Base-by-base conservation (phyloP, 345 rosid species). In the Melaleuca alternifolia region DNA sequence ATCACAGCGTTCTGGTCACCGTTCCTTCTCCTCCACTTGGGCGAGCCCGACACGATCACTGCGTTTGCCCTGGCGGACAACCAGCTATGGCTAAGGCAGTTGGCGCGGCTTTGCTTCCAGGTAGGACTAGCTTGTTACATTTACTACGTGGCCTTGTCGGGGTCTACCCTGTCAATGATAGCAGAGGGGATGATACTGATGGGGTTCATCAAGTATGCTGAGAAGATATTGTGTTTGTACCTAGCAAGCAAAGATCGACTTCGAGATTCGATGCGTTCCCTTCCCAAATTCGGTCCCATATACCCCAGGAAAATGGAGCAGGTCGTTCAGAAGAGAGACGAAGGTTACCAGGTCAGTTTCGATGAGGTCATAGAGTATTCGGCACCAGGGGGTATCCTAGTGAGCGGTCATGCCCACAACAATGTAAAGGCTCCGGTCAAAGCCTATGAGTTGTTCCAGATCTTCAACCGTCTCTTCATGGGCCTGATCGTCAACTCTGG, bases 401-500 rank as follows among this genome's bases (percentile, higher is more conserved):
- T 8, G 46, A 18, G 13, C 16, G 11, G 26, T 15, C 46, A 6
- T 8, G 54, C 28, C 50, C 0, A 11, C 52, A 13, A 48, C 13
- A 15, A 11, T 5, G n/a, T 79, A 48, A 88, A 86, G 11, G 52
- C 28, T 54, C 18, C 23, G 6, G 26, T 51, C 37, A 51, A 7
- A 71, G 93, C 91, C 15, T 51, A 84, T 82, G 52, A 81, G 44
- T 88, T 90, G 82, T 92, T 84, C 76, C 65, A 86, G 44, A 89
- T 86, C 84, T 92, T 88, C 91, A 90, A 89, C 79, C 90, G 87
- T 85, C 90, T 94, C 8, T 89, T 94, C 11, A 85, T 85, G 9
- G 92, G 90, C 84, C 91, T 92, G 15, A 89, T 87, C 81, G 89
- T 92, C 57, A 86, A 83, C 26, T 51, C 85, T 20, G 28, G 28